These are phyloP conservation scores for Stygiomarasmius scandens DNA, from an alignment of 1,284 basidiomycete species.

Conservation along the genomic window DNA sequence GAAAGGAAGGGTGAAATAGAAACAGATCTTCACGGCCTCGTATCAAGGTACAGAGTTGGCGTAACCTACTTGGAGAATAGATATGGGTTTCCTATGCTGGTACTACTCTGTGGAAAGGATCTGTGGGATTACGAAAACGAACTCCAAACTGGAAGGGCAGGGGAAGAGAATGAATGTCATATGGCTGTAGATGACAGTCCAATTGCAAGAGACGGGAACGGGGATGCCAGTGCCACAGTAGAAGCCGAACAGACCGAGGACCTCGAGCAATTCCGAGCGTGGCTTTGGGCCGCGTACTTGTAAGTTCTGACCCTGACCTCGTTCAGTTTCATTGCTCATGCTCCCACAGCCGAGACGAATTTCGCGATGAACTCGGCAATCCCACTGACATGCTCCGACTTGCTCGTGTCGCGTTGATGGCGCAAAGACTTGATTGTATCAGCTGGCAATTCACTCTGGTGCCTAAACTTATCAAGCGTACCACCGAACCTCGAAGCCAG, in stretches of 20 bases:
- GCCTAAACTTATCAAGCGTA: neutral
- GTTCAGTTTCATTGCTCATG: neutral
- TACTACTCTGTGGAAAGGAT: neutral
- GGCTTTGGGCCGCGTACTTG: neutral
- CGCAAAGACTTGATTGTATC: neutral
- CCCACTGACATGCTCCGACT: neutral
- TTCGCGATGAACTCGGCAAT: neutral
- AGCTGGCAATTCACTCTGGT: neutral
- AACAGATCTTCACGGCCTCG: too few species aligned
- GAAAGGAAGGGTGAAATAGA: too few species aligned
- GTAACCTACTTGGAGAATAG: neutral
- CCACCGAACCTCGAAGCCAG: too few species aligned
- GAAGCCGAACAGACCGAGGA: neutral
- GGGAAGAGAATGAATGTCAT: neutral
- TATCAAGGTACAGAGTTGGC: neutral
- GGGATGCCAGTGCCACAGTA: neutral
- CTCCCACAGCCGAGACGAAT: neutral
- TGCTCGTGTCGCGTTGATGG: neutral
- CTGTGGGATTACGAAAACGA: neutral
- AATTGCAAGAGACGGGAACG: neutral
- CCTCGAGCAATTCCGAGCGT: neutral
- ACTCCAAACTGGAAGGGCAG: neutral
- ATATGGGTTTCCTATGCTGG: neutral
- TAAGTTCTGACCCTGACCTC: neutral
- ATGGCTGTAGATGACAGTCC: neutral